Evolutionary conservation across 2,329 filamentous ascomycete genomes (phyloP), one percentile per base, ranked within the genome.

Genomic region (Xylaria sp.): DNA sequence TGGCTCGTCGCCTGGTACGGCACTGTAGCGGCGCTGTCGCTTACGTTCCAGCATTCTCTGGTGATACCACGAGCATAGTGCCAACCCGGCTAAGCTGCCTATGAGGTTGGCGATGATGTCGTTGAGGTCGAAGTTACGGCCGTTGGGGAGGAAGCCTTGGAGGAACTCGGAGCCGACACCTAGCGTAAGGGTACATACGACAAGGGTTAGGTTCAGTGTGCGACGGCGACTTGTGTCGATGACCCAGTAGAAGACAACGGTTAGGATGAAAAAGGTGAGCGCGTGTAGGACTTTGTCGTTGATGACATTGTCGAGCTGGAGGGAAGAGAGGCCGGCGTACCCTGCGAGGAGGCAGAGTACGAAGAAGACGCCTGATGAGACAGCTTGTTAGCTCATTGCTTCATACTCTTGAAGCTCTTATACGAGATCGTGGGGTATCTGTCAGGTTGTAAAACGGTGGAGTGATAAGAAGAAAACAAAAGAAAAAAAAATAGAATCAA

Each of bases 211-310:
- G 80, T 99, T 92, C 57, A 97, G 84, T 21, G 90, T 91, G 73
- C 95, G 92, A 60, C 95, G 90, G 70, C 96, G 92, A 71, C 90
- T 92, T 61, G 94, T 97, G 79, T 99, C 96, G 75, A 98, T 82
- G 78, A 98, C 92, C 94, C 96, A 99, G 88, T 99, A 99, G 86
- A 98, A 98, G 74, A 88, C 83, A 72, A 92, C 81, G 17, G 95
- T 97, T 61, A 99, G 87, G 73, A 93, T 78, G 85, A 98, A 97
- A 84, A 99, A 98, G 75, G 92, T 94, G 67, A 94, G 70, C 75
- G 92, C 86, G 81, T 98, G 96, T 32, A 98, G 86, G 76, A 92
- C 84, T 81, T 99, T 98, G 86, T 98, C 94, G 84, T 97, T 94
- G 78, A 95, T 87, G 76, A 85, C 79, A 69, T 81, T 74, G 70